These are phyloP conservation scores for Hypoxylon sp. DNA, from an alignment of 2,329 filamentous ascomycete genomes.

Conservation along the genomic window DNA sequence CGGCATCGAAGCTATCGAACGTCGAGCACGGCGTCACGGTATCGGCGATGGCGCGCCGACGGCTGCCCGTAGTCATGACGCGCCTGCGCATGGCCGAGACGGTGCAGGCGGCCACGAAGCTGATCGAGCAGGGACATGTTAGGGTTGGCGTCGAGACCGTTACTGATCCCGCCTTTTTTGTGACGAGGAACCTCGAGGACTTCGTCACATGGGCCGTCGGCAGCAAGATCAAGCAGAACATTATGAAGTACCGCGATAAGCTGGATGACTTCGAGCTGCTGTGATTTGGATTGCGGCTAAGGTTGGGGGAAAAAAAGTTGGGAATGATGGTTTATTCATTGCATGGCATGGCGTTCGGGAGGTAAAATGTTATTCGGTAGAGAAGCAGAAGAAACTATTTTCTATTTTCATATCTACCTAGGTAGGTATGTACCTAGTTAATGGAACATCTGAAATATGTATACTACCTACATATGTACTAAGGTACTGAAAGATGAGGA, in stretches of 20 bases:
- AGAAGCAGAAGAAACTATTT: background rate
- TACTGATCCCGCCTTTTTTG: conserved; percentile 88
- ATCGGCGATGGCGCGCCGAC: conserved; percentile 83
- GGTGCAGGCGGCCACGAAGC: conserved; percentile 83
- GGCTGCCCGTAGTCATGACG: conserved; percentile 92
- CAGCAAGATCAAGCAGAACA: conserved; percentile 96
- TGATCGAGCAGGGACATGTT: conserved; percentile 95
- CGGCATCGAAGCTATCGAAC: conserved; percentile 80
- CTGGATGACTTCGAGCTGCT: conserved; percentile 95
- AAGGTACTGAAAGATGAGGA: too few relatives aligned
- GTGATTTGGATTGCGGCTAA: conserved; percentile 54
- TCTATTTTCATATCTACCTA: too few relatives aligned
- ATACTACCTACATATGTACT: too few relatives aligned
- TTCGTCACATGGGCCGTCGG: conserved; percentile 97
- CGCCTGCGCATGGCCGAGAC: conserved; percentile 91
- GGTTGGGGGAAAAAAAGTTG: background rate
- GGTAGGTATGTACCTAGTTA: too few relatives aligned
- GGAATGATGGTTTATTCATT: conserved; percentile 5
- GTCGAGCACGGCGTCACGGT: conserved; percentile 93
- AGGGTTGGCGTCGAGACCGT: conserved; percentile 90
- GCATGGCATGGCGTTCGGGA: conserved; percentile 43
- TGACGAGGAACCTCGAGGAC: conserved; percentile 91
- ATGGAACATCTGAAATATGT: too few relatives aligned
- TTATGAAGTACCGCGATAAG: conserved; percentile 94
- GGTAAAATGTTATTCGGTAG: conserved; percentile 15